These are phyloP conservation scores for Medicago ruthenica DNA, from an alignment of 306 rosid species.

Conservation along the genomic window DNA sequence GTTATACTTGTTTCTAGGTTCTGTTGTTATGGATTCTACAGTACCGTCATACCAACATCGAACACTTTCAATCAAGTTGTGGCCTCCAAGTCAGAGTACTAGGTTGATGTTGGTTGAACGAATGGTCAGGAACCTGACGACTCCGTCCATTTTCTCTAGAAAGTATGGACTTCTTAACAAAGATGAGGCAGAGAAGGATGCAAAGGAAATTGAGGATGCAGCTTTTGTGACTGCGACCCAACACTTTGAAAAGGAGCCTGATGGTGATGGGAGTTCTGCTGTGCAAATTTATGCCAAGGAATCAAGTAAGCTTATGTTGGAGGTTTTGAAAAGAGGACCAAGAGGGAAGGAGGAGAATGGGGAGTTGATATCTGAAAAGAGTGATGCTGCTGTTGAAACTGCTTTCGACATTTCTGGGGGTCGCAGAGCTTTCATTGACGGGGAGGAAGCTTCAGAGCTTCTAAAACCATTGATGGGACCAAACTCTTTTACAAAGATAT, in stretches of 20 bases:
- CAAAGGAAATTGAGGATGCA: conserved; percentile 63
- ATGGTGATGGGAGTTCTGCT: conserved; percentile 86
- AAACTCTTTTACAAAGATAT: conserved; percentile 64
- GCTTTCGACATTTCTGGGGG: conserved; percentile 87
- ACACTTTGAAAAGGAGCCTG: conserved; percentile 79
- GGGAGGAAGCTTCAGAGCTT: conserved; percentile 74
- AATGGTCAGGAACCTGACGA: conserved; percentile 76
- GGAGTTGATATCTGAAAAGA: conserved; percentile 50
- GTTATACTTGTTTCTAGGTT: conserved; percentile 48
- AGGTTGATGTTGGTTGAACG: conserved; percentile 75
- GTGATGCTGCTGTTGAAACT: conserved; percentile 45
- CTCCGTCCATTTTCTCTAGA: conserved; percentile 86
- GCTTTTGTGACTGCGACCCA: conserved; percentile 74
- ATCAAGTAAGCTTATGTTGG: conserved; percentile 90
- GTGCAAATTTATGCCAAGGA: conserved; percentile 92
- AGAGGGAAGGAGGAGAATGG: conserved; percentile 57
- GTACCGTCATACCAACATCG: conserved; percentile 57
- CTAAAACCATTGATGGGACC: conserved; percentile 62
- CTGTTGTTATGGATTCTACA: conserved; percentile 66
- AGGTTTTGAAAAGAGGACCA: conserved; percentile 81
- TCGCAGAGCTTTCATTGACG: conserved; percentile 68
- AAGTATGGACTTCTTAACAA: conserved; percentile 79
- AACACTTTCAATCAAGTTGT: conserved; percentile 67
- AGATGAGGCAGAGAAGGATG: conserved; percentile 80
- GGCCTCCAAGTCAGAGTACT: conserved; percentile 92